Evolutionary conservation across 2,329 filamentous ascomycete species (phyloP), one percentile per base, ranked within the genome.

Genomic region (Aureobasidium sp.): DNA sequence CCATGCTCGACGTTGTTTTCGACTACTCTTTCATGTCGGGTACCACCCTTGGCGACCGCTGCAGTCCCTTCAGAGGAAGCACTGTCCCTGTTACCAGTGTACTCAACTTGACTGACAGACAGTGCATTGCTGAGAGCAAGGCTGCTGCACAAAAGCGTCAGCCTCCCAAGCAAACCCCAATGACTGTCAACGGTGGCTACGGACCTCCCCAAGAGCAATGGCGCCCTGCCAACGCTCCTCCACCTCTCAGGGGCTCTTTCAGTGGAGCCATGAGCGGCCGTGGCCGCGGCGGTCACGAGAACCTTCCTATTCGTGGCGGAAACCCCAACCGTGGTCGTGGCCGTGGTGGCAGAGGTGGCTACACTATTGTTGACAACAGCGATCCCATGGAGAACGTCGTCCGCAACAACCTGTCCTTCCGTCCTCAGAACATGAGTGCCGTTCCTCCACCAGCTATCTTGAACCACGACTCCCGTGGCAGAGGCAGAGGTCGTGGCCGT

Each of bases 1-100:
- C 90, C 51, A 82, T 97, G 63, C 81, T 99, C 41, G 94, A 99
- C 72, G 84, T 97, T 63, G 87, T 99, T 8, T 99, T 96, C 76
- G 95, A 99, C 73, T 84, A 85, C 13, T 89, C 91, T 0, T 99
- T 99, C 75, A 97, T 99, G 92, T 96, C 92, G 71, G 94, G 94
- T 65, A 97, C 92, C 1, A 94, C 90, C 0, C 82, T 99, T 17
- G 89, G 90, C 63, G 92, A 92, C 62, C 87, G 94, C 63, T 96
- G 93, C 72, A 91, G 92, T 29, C 87, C 90, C 41, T 99, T 99
- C 85, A 86, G 93, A 39, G 94, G 94, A 59, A 92, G 94, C 73
- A 97, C 94, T 0, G 92, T 99, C 4, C 85, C 91, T 1, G 84
- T 88, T 7, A 88, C 89, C n/a, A 89, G 90, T 0, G 92, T 97